Base-by-base conservation (phyloP, 176 grass and related monocot species). In the Juncus inflexus region DNA sequence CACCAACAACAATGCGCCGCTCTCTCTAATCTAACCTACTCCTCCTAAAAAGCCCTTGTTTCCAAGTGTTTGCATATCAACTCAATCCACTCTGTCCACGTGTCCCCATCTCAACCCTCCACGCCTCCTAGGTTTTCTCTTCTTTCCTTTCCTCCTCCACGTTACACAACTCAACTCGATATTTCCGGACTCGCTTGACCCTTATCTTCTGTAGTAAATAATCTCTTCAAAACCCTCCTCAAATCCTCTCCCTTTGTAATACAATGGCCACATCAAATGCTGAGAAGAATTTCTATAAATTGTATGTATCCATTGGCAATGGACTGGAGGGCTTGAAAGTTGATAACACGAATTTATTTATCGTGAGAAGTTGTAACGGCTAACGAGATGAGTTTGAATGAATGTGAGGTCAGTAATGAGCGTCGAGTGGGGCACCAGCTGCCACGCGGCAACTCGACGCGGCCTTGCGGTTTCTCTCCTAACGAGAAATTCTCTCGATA, bases 361-460 rank as follows among this genome's bases (percentile, higher is more conserved):
- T 56, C 66, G 47, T 52, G 66, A 69, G 50, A 69, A 69, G 56
- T 69, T 56, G 66, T 4, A 56, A 12, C n/a, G 11, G 54, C 39
- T 15, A 0, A 55, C 11, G 6, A 3, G 11, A 37, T 9, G 4
- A 40, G 55, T 47, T 40, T 9, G 55, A 3, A 38, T 38, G 66
- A 69, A 40, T 3, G 50, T 38, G 66, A 69, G 36, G 49, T 35
- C 11, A 55, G 38, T 58, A 37, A 14, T 3, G 58, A 42, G 3
- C 2, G 68, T 28, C 13, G n/a, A 45, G 3, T 39, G 15, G 55
- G 68, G 68, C 1, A 19, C 52, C 12, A 63, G 2, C 35, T 59
- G 55, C 47, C 76, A 79, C 76, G 66, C 76, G 76, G 76, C 76
- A 55, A 72, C 65, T 55, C 58, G 66, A 55, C 66, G 66, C 37